Percentiles rank a stretch among this genome's conserved stretches.
Evolutionary conservation across 2,329 filamentous ascomycete species (phyloP).

Genomic region (Lasiodiplodia hormozganensis): DNA sequence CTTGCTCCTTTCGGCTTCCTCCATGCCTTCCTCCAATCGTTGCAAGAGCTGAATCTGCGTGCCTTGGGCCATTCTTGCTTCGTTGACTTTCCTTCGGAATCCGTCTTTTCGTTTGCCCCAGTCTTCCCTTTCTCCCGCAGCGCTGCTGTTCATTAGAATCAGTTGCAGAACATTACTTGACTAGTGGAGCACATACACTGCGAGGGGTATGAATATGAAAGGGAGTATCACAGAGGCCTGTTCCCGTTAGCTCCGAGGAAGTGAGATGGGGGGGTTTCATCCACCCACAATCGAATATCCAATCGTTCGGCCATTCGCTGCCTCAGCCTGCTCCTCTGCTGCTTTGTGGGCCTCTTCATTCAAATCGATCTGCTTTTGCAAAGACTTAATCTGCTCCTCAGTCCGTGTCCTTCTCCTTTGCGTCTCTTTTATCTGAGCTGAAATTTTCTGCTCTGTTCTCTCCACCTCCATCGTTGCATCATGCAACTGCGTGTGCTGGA

Average conservation of each 20-base stretch:
- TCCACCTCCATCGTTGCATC: neutral
- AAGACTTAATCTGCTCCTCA: slow-evolving; percentile 10
- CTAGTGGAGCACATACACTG: neutral
- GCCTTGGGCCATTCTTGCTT: slow-evolving; percentile 3
- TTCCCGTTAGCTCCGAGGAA: neutral
- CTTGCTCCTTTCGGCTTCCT: neutral
- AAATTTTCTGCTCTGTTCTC: neutral
- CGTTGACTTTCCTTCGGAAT: slow-evolving; percentile 13
- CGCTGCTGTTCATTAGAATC: neutral
- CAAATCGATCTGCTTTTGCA: slow-evolving; percentile 16
- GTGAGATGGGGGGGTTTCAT: too few relatives aligned
- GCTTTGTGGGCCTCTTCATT: neutral
- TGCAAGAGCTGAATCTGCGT: neutral
- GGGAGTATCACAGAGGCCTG: slow-evolving; percentile 12
- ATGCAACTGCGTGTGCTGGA: slow-evolving; percentile 8
- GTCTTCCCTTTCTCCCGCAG: neutral
- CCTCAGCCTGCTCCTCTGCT: neutral
- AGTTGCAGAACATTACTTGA: neutral
- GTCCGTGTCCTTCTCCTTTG: neutral
- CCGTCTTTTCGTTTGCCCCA: slow-evolving; percentile 9
- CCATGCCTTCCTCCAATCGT: neutral
- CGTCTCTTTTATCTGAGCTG: neutral
- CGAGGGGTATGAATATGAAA: slow-evolving; percentile 15
- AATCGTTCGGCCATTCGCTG: slow-evolving; percentile 9
- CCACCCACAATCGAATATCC: slow-evolving; percentile 8